phyloP scores from a whole-genome alignment of 2,329 filamentous ascomycete species.

The Fusarium pseudograminearum region DNA sequence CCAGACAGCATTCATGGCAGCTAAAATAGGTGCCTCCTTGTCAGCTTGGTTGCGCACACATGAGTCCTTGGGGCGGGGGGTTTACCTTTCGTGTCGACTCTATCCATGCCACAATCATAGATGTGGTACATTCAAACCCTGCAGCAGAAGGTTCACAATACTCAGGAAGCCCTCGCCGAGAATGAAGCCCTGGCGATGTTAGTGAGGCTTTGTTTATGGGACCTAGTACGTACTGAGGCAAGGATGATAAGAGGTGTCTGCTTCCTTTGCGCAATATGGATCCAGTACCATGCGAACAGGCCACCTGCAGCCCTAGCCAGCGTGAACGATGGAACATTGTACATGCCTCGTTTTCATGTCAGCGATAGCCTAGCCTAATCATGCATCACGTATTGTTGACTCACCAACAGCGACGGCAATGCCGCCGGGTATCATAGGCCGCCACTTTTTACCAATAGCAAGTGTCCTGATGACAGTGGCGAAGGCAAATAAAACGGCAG shows the following conservation, averaged over 20 bases:
- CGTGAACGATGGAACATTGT: conserved; percentile 97
- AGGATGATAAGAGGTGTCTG: conserved; percentile 90
- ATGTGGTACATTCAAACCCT: conserved; percentile 81
- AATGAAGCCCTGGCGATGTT: conserved; percentile 76
- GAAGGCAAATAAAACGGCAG: conserved; percentile 78
- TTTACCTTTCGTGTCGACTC: not conserved
- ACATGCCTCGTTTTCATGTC: conserved; percentile 75
- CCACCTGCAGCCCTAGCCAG: conserved; percentile 88
- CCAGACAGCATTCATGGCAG: conserved; percentile 63
- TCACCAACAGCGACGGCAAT: conserved; percentile 93
- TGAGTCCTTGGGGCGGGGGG: not conserved
- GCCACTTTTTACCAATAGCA: conserved; percentile 70
- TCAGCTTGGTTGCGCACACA: conserved; percentile 1
- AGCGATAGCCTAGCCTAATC: conserved; percentile 8
- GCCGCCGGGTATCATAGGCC: conserved; percentile 84
- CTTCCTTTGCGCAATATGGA: conserved; percentile 60
- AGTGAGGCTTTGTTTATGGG: conserved; percentile 6
- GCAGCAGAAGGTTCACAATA: conserved; percentile 87
- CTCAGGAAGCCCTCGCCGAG: conserved; percentile 92
- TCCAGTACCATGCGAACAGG: conserved; percentile 81
- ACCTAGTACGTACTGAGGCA: conserved; percentile 68
- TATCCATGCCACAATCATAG: conserved; percentile 56
- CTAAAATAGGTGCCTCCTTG: conserved; percentile 53
- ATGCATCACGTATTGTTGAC: conserved; percentile 15
- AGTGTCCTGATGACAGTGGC: conserved; percentile 78